Percentiles rank a stretch among this genome's conserved stretches.
These are phyloP conservation scores for Conticribra weissflogii DNA, from an alignment of 108 stramenopile genomes.

Conservation along the genomic window DNA sequence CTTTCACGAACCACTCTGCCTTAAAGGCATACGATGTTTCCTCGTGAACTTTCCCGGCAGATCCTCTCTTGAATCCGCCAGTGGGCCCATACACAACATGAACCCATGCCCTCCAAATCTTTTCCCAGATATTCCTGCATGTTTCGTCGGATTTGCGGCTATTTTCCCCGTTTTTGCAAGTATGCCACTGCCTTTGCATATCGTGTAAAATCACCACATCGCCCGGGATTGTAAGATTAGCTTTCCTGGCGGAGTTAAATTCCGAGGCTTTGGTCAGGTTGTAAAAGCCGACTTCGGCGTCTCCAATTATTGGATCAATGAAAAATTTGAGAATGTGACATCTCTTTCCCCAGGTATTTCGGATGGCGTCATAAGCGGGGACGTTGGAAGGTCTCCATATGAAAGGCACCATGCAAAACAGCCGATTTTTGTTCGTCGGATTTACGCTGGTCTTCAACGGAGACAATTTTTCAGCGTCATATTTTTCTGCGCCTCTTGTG, in stretches of 20 bases:
- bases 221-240: slow-evolving; percentile 26
- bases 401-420: slow-evolving; percentile 43
- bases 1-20: slow-evolving; percentile 48
- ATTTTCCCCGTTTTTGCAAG: slow-evolving; percentile 12
- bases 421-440: slow-evolving; percentile 6
- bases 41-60: background rate
- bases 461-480: no score
- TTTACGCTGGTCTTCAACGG: background rate
- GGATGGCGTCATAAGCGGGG: slow-evolving; percentile 33
- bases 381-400: slow-evolving; percentile 34
- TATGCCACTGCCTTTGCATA: slow-evolving; percentile 42
- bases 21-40: slow-evolving; percentile 13
- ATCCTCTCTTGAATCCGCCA: background rate
- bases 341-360: slow-evolving; percentile 31
- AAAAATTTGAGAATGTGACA: slow-evolving; percentile 39
- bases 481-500: background rate
- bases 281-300: slow-evolving; percentile 26
- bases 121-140: slow-evolving; percentile 46
- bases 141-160: slow-evolving; percentile 20
- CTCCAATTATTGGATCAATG: slow-evolving; percentile 45
- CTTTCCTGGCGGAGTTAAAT: slow-evolving; percentile 11
- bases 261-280: slow-evolving; percentile 33
- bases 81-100: slow-evolving; percentile 26
- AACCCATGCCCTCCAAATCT: slow-evolving; percentile 38
- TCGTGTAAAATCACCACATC: slow-evolving; percentile 41